Conservation (phyloP, 306 rosid genomes). For the Malus asiatica region DNA sequence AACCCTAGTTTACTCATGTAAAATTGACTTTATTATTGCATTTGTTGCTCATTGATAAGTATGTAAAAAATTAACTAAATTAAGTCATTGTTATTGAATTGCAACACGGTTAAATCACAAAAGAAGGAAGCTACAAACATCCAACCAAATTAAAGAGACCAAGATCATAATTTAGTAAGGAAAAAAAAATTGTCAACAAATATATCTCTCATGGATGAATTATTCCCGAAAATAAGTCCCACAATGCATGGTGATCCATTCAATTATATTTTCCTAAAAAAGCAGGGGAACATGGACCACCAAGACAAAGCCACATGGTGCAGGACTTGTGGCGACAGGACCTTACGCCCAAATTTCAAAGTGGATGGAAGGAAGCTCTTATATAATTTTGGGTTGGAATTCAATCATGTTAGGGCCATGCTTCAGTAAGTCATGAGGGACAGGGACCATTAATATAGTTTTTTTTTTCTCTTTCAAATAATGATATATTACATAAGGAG, state of each 20-base stretch:
- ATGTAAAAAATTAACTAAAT: no score
- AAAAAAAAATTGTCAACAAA: no score
- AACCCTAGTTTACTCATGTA: not conserved
- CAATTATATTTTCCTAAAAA: not conserved
- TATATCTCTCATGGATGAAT: not conserved
- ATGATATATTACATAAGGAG: no score
- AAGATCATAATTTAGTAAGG: no score
- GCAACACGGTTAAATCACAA: no score
- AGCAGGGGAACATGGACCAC: slow-evolving; percentile 3
- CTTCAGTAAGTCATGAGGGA: not conserved
- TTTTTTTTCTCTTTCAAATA: accelerated
- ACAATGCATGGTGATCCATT: not conserved
- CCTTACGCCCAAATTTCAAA: not conserved
- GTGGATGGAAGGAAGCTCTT: not conserved
- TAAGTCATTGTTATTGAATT: no score
- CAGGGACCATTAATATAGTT: not conserved
- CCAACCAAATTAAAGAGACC: no score
- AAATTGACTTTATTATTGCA: not conserved
- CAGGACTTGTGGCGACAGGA: not conserved
- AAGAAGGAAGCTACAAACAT: no score
- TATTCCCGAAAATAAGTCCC: not conserved
- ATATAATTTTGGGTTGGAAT: not conserved
- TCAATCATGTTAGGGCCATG: not conserved
- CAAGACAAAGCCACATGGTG: not conserved
- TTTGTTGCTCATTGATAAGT: no score